Conservation (phyloP, 768 basidiomycete species). For the Panellus pusillus region DNA sequence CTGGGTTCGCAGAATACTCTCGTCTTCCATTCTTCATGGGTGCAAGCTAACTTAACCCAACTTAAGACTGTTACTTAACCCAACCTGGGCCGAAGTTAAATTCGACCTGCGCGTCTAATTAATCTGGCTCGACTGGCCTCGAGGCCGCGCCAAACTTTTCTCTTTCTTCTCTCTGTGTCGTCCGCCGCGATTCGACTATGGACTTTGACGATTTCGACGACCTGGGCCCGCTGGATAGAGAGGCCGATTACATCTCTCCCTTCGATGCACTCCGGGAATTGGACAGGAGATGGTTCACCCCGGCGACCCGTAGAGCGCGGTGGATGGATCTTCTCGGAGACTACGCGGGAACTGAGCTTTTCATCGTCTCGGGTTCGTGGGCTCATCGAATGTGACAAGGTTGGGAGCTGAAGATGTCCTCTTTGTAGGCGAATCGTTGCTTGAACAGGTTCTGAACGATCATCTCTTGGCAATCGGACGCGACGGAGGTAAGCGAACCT, state of each 20-base stretch:
- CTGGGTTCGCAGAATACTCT: no score
- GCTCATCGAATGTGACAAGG: background rate
- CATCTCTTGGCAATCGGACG: slow-evolving; percentile 58
- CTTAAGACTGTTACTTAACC: no score
- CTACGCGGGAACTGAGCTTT: slow-evolving; percentile 66
- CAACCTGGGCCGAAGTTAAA: no score
- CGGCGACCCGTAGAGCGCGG: slow-evolving; percentile 30
- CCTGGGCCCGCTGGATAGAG: background rate
- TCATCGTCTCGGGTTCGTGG: slow-evolving; percentile 44
- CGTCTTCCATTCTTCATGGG: no score
- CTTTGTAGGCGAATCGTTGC: slow-evolving; percentile 57
- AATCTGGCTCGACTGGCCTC: no score
- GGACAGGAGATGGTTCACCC: slow-evolving; percentile 40
- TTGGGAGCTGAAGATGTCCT: slow-evolving; percentile 1
- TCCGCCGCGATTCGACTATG: slow-evolving; percentile 23
- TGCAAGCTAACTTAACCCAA: no score
- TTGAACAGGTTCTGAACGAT: slow-evolving; percentile 60
- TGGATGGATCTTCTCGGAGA: slow-evolving; percentile 76
- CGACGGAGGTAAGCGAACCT: slow-evolving; percentile 35
- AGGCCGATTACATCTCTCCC: slow-evolving; percentile 6
- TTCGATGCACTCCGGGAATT: slow-evolving; percentile 30
- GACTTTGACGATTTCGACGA: slow-evolving; percentile 41
- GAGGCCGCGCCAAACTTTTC: no score
- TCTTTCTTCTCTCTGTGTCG: no score
- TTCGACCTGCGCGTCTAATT: no score